Conservation (phyloP, 768 basidiomycete genomes). For the Boletus subparvulus region DNA sequence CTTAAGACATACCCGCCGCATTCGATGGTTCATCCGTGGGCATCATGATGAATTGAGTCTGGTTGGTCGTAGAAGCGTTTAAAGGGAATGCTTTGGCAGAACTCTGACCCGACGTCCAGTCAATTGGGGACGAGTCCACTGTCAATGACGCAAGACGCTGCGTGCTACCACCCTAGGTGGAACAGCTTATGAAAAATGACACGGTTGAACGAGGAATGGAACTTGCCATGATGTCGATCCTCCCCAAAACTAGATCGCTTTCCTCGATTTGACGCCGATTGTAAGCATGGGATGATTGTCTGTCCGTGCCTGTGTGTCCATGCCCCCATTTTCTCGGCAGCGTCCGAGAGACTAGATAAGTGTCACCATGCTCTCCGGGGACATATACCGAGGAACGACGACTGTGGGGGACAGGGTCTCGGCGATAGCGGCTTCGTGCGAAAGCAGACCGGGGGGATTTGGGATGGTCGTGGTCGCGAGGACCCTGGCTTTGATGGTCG, state of each 20-base stretch:
- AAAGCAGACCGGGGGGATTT: conserved; percentile 18
- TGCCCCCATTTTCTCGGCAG: background rate
- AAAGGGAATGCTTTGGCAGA: conserved; percentile 38
- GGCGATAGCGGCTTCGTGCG: conserved; percentile 21
- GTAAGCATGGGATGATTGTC: background rate
- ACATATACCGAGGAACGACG: conserved; percentile 26
- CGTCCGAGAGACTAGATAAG: conserved; percentile 26
- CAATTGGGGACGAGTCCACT: conserved; percentile 20
- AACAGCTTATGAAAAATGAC: background rate
- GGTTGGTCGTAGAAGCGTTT: conserved; percentile 49
- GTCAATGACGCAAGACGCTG: conserved; percentile 25
- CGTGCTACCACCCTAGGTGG: background rate
- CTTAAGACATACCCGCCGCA: conserved; percentile 12
- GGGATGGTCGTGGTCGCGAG: conserved; percentile 1
- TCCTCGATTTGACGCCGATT: conserved; percentile 14
- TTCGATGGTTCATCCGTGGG: conserved; percentile 16
- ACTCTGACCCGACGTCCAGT: conserved; percentile 31
- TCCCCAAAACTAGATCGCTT: conserved; percentile 37
- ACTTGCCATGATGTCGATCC: conserved; percentile 50
- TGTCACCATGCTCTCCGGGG: conserved; percentile 25
- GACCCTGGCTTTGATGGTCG: background rate
- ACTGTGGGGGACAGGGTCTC: conserved; percentile 2
- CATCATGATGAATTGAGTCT: conserved; percentile 44
- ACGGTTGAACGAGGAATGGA: background rate
- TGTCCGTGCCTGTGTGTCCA: background rate